These are phyloP conservation scores for grape (Vitis vinifera) DNA, from an alignment of 164 flowering plant genomes.

Conservation along the genomic window ASM3070453v1 NC_081810.1:22612001-22612500, in stretches of 20 bases:
- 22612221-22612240: conserved; percentile 84
- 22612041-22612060: no score
- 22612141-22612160: conserved; percentile 85
- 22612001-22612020: background rate
- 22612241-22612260: conserved; percentile 97
- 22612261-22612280: background rate
- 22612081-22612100: background rate
- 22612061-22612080: background rate
- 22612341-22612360: background rate
- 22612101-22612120: background rate
- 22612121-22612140: conserved; percentile 3
- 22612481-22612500: background rate
- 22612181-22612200: conserved; percentile 99
- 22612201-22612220: conserved; percentile 83
- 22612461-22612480: conserved; percentile 14
- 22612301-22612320: background rate
- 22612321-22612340: background rate
- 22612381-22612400: conserved; percentile 96
- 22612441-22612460: conserved; percentile 99
- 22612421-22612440: conserved; percentile 99
- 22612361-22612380: conserved; percentile 68
- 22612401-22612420: conserved; percentile 98
- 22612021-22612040: no score
- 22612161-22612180: conserved; percentile 98
- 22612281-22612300: background rate